Percentiles rank a stretch among this genome's conserved stretches.
Conservation (phyloP, 2,329 filamentous ascomycete species). For the Diplodia sapinea region DNA sequence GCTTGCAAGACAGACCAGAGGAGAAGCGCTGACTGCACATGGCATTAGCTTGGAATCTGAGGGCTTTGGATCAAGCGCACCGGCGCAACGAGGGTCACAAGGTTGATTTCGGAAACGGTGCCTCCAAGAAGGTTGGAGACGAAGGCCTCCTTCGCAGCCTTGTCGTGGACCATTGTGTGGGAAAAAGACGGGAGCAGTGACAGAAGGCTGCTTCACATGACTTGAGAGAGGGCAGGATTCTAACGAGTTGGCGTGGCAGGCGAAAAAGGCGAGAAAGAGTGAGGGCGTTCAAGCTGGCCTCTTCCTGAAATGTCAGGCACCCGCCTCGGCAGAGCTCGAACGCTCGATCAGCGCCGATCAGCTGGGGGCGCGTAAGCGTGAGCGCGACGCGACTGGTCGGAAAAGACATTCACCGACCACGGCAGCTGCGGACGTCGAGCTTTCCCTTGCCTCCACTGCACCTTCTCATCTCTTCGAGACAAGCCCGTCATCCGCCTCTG, state of each 20-base stretch:
- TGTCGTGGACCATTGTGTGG: slow-evolving; percentile 62
- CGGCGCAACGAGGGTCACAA: slow-evolving; percentile 81
- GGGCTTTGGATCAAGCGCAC: slow-evolving; percentile 58
- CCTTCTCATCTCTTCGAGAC: slow-evolving; percentile 24
- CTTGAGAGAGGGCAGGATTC: neutral
- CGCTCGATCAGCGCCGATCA: slow-evolving; percentile 1
- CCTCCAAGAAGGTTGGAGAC: slow-evolving; percentile 91
- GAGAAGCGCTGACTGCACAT: slow-evolving; percentile 72
- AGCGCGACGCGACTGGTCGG: neutral
- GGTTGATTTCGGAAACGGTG: slow-evolving; percentile 82
- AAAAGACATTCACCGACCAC: slow-evolving; percentile 15
- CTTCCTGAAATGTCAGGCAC: slow-evolving; percentile 17
- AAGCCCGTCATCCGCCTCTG: slow-evolving; percentile 14
- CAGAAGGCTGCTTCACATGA: slow-evolving; percentile 2
- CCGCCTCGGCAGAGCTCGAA: neutral
- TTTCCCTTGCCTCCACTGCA: neutral
- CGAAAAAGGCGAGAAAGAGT: neutral
- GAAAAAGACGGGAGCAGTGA: neutral
- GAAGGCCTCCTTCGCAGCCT: slow-evolving; percentile 91
- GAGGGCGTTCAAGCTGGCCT: slow-evolving; percentile 26
- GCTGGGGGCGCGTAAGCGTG: neutral
- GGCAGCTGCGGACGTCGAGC: neutral
- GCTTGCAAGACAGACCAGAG: slow-evolving; percentile 90
- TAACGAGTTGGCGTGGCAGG: neutral
- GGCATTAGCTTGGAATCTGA: slow-evolving; percentile 32